phyloP scores from a whole-genome alignment of 2,329 filamentous ascomycete genomes.

The Pezicula radicicola region DNA sequence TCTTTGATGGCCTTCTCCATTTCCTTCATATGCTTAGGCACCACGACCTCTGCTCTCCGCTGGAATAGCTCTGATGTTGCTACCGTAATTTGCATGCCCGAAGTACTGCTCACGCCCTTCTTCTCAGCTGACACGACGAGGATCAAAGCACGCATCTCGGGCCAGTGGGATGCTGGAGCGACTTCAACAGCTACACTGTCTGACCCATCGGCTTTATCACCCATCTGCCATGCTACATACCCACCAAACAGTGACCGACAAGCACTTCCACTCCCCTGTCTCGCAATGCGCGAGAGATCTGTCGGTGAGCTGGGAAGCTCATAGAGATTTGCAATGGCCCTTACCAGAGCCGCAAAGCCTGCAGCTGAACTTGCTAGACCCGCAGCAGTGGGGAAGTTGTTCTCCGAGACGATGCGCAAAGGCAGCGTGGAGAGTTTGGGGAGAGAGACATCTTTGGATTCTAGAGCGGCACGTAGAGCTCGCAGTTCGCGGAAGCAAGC shows the following conservation, averaged over 20 bases:
- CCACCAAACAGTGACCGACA: conserved; percentile 92
- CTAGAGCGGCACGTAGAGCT: conserved; percentile 70
- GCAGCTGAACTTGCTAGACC: conserved; percentile 75
- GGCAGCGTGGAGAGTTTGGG: conserved; percentile 76
- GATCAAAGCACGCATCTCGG: conserved; percentile 87
- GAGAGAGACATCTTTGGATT: conserved; percentile 68
- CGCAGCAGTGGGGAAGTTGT: conserved; percentile 98
- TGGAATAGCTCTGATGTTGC: conserved; percentile 86
- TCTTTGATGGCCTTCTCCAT: conserved; percentile 81
- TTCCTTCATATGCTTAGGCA: conserved; percentile 76
- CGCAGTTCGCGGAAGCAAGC: conserved; percentile 90
- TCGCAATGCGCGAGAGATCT: conserved; percentile 82
- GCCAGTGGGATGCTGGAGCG: conserved; percentile 88
- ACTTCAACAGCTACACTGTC: conserved; percentile 89
- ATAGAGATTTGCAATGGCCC: conserved; percentile 90
- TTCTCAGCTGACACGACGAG: conserved; percentile 91
- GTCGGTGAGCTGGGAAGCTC: conserved; percentile 75
- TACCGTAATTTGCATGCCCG: conserved; percentile 97
- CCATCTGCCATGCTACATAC: conserved; percentile 93
- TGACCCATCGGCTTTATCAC: conserved; percentile 69
- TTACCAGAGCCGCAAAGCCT: conserved; percentile 68
- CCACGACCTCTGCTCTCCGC: conserved; percentile 70
- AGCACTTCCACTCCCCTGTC: conserved; percentile 92
- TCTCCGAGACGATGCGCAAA: conserved; percentile 87
- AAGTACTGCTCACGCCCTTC: conserved; percentile 90